Percentiles rank a stretch among this genome's conserved stretches.
phyloP scores from a whole-genome alignment of 192 early-diverging fungal species.

The Coemansia sp. region DNA sequence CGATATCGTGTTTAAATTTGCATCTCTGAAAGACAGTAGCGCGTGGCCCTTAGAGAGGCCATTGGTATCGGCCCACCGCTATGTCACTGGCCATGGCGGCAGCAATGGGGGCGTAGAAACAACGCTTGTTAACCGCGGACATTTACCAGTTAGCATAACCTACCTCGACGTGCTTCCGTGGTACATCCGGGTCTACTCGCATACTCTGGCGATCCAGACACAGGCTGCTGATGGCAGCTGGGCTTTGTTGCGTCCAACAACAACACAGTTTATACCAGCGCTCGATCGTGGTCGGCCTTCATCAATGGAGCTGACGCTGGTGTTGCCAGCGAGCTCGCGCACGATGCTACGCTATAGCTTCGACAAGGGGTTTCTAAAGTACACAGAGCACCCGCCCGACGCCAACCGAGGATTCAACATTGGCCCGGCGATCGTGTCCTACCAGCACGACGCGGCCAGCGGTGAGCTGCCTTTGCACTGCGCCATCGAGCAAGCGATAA shows the following conservation, averaged over 20 bases:
- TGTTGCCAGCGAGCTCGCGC: slow-evolving; percentile 66
- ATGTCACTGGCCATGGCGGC: slow-evolving; percentile 70
- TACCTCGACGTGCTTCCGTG: slow-evolving; percentile 86
- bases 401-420: slow-evolving; percentile 94
- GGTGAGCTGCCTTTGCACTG: slow-evolving; percentile 3
- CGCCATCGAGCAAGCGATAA: slow-evolving; percentile 8
- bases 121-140: slow-evolving; percentile 67
- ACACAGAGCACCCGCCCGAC: slow-evolving; percentile 95
- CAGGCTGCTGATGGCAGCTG: background rate
- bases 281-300: slow-evolving; percentile 75
- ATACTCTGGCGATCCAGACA: slow-evolving; percentile 68
- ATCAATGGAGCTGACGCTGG: slow-evolving; percentile 68
- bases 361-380: slow-evolving; percentile 90
- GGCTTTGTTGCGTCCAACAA: background rate
- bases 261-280: slow-evolving; percentile 66
- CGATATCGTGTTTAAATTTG: slow-evolving; percentile 13
- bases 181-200: slow-evolving; percentile 87
- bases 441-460: slow-evolving; percentile 15
- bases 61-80: slow-evolving; percentile 31
- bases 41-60: slow-evolving; percentile 3
- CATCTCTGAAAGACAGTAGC: background rate
- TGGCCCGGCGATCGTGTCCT: slow-evolving; percentile 65
- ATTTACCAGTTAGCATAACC: slow-evolving; percentile 46
- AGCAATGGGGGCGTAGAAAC: slow-evolving; percentile 80
- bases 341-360: slow-evolving; percentile 73